Conservation (phyloP, 2,329 filamentous ascomycete species). For the Fusarium circinatum region DNA sequence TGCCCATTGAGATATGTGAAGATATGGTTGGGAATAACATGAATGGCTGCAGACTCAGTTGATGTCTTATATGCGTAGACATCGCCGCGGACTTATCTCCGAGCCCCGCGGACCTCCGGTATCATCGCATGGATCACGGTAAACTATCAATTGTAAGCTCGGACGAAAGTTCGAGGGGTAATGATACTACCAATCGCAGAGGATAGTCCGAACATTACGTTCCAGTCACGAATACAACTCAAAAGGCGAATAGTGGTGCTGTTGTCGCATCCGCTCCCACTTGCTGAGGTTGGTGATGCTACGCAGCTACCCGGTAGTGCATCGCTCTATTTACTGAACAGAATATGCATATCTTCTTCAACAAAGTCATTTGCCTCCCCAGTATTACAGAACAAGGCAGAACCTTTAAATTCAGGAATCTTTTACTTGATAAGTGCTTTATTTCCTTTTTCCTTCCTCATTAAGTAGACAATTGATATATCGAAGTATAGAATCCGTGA, state of each 20-base stretch:
- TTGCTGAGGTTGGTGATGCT: too few species aligned
- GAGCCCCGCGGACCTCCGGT: background rate
- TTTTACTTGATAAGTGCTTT: too few species aligned
- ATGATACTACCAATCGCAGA: rapidly evolving
- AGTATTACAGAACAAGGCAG: rapidly evolving
- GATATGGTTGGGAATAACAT: rapidly evolving
- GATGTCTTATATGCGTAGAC: background rate
- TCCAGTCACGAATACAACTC: rapidly evolving
- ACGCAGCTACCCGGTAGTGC: background rate
- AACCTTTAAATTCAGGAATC: rapidly evolving
- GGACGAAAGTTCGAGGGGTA: too few species aligned
- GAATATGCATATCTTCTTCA: rapidly evolving
- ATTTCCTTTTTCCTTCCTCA: rapidly evolving
- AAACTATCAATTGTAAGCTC: rapidly evolving
- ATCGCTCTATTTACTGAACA: too few species aligned
- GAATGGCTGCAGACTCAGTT: too few species aligned
- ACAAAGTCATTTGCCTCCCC: rapidly evolving
- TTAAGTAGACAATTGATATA: rapidly evolving
- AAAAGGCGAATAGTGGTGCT: background rate
- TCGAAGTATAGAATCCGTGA: too few species aligned
- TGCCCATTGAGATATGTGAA: rapidly evolving
- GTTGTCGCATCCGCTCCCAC: rapidly evolving
- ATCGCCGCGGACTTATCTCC: background rate
- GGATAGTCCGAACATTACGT: rapidly evolving
- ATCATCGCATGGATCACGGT: rapidly evolving